A percentile compares a stretch with the other conserved stretches of the same genome.
phyloP scores from a whole-genome alignment of 2,329 filamentous ascomycete genomes.

The Dactylella cylindrospora region DNA sequence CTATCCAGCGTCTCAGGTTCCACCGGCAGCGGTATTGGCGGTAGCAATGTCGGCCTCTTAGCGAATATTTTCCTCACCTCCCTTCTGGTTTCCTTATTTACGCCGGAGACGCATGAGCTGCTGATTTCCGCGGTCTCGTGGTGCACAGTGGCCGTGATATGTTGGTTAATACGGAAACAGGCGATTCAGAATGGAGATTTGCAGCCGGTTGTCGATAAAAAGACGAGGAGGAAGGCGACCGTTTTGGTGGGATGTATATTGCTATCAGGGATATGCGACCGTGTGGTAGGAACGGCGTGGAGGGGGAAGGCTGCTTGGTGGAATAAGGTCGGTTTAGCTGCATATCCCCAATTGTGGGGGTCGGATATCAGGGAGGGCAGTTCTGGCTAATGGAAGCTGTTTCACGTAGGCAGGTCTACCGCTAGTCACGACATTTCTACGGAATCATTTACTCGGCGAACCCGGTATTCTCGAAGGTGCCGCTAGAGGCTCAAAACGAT shows the following conservation, averaged over 20 bases:
- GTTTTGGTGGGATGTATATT: constrained; percentile 32
- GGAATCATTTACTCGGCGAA: constrained; percentile 38
- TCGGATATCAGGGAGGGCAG: neutral
- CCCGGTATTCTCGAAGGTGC: constrained; percentile 35
- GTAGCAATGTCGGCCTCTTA: constrained; percentile 20
- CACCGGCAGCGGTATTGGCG: constrained; percentile 6
- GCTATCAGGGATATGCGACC: constrained; percentile 31
- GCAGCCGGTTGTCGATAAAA: constrained; percentile 25
- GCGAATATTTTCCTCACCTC: constrained; percentile 27
- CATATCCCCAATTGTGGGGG: neutral
- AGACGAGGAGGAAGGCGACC: constrained; percentile 36
- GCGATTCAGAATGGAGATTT: constrained; percentile 17
- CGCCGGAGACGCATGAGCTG: constrained; percentile 27
- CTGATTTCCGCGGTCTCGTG: constrained; percentile 35
- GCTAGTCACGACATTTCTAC: constrained; percentile 38
- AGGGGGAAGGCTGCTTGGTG: constrained; percentile 35
- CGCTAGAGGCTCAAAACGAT: constrained; percentile 22
- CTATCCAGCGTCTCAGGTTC: constrained; percentile 36
- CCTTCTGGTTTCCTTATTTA: constrained; percentile 26
- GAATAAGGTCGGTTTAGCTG: constrained; percentile 34
- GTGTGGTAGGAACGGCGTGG: constrained; percentile 36
- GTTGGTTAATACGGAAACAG: constrained; percentile 28
- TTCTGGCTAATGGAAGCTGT: constrained; percentile 1
- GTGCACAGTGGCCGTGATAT: constrained; percentile 35
- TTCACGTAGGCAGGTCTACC: constrained; percentile 39